Conservation (phyloP, 1,139 yeast genomes). For the Hansenula sp. region DNA sequence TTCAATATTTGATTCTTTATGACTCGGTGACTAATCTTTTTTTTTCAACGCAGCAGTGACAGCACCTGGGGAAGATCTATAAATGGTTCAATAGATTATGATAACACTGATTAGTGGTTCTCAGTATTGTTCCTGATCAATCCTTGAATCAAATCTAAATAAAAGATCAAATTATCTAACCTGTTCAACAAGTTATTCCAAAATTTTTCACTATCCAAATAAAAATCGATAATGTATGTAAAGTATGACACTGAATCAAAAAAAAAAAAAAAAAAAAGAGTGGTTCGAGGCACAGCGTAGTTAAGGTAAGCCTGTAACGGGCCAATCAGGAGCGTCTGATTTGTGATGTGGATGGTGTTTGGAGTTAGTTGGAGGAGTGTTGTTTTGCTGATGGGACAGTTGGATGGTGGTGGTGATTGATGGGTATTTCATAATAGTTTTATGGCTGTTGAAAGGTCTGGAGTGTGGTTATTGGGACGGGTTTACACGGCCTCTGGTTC, state of each 20-base stretch:
- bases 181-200: too few species aligned
- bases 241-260: not conserved
- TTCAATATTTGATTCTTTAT: not conserved
- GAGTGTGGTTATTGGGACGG: too few species aligned
- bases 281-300: not conserved
- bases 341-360: not conserved
- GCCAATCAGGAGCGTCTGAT: constrained; percentile 1
- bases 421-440: not conserved
- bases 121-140: too few species aligned
- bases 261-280: not conserved
- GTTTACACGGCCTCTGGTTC: too few species aligned
- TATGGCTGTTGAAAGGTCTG: too few species aligned
- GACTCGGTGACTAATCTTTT: constrained; percentile 1
- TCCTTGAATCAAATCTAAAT: too few species aligned
- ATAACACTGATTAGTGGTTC: too few species aligned
- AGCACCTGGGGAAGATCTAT: not conserved
- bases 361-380: not conserved
- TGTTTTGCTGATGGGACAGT: too few species aligned
- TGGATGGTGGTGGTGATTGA: too few species aligned
- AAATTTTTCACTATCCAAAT: not conserved
- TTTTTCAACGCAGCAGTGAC: too few species aligned
- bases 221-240: not conserved
- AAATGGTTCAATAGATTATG: too few species aligned
- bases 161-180: too few species aligned
- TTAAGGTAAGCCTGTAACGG: not conserved